phyloP scores from a whole-genome alignment of 768 basidiomycete genomes.

The Phanerochaete carnosa region DNA sequence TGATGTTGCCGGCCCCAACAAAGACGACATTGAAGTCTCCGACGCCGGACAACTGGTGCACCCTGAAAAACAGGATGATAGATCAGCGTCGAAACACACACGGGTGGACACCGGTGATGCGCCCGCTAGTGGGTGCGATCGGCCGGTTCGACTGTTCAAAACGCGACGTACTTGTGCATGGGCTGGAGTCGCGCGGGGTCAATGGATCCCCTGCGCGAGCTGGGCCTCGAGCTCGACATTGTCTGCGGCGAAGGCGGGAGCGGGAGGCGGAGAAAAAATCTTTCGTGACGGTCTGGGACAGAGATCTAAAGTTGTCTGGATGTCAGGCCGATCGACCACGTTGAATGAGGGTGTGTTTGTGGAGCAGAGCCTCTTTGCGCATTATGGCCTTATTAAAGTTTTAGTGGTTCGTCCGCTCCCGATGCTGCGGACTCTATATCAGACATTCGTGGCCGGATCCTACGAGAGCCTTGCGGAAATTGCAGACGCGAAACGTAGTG shows the following conservation, averaged over 20 bases:
- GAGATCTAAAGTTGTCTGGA: background rate
- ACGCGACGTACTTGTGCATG: slow-evolving; percentile 64
- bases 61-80: background rate
- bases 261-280: background rate
- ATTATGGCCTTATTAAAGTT: background rate
- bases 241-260: background rate
- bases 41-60: slow-evolving; percentile 29
- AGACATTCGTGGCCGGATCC: background rate
- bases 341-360: background rate
- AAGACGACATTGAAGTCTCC: slow-evolving; percentile 92
- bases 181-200: slow-evolving; percentile 73
- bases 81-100: background rate
- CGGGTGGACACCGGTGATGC: background rate
- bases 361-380: background rate
- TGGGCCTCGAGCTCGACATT: background rate
- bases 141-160: slow-evolving; percentile 14
- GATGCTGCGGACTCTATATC: background rate
- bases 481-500: background rate
- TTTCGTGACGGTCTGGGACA: slow-evolving; percentile 10
- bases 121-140: no score
- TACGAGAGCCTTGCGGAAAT: background rate
- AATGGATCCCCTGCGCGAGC: slow-evolving; percentile 67
- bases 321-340: background rate
- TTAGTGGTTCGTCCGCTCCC: background rate
- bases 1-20: slow-evolving; percentile 95